These are phyloP conservation scores for Colletotrichum liaoningense DNA, from an alignment of 2,329 filamentous ascomycete genomes.

Conservation along the genomic window DNA sequence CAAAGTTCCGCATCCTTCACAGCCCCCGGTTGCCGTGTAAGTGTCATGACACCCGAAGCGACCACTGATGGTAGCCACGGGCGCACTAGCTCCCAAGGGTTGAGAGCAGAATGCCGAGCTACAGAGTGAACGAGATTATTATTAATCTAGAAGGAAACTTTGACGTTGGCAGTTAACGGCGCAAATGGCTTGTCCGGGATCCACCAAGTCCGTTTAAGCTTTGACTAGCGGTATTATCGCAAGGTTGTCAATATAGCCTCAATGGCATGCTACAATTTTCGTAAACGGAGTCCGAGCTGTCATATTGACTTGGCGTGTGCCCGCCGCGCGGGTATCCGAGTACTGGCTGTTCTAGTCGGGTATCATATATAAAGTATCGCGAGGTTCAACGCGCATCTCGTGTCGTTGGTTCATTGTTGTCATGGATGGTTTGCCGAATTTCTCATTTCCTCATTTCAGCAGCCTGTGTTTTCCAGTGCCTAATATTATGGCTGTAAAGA, in stretches of 20 bases:
- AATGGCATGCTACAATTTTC: background rate
- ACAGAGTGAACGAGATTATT: background rate
- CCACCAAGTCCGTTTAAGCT: background rate
- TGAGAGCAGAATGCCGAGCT: background rate
- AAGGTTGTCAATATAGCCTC: background rate
- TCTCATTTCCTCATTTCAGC: too few relatives aligned
- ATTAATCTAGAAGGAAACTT: background rate
- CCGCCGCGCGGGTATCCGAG: too few relatives aligned
- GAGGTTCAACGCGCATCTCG: too few relatives aligned
- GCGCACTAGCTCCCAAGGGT: background rate
- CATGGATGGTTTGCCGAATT: too few relatives aligned
- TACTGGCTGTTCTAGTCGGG: background rate
- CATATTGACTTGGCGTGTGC: background rate
- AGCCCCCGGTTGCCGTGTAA: background rate
- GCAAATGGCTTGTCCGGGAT: background rate
- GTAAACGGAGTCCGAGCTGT: background rate
- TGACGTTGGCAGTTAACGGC: background rate
- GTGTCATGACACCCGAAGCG: background rate
- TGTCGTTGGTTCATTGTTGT: too few relatives aligned
- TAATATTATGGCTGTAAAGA: too few relatives aligned
- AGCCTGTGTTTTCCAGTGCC: too few relatives aligned
- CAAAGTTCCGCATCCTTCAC: background rate
- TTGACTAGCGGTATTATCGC: background rate
- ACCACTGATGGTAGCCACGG: background rate
- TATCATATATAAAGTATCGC: background rate